Conservation (phyloP, 768 basidiomycete genomes). For the Bullera alba region DNA sequence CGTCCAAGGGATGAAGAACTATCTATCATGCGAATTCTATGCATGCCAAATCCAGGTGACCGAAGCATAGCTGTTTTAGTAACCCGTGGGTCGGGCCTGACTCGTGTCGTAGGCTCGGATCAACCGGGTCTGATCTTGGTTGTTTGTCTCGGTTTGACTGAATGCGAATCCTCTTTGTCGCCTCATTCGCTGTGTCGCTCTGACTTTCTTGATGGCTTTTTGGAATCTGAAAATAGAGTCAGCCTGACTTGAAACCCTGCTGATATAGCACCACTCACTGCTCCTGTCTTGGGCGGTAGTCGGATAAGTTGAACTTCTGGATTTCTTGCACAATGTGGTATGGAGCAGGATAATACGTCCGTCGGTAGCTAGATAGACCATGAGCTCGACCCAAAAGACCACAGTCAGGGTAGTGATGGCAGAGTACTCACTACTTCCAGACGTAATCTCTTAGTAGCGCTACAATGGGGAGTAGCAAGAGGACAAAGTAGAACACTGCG, state of each 20-base stretch:
- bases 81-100: slow-evolving; percentile 41
- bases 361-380: slow-evolving; percentile 59
- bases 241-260: background rate
- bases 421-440: slow-evolving; percentile 84
- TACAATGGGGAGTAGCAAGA: slow-evolving; percentile 73
- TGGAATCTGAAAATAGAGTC: slow-evolving; percentile 61
- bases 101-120: slow-evolving; percentile 50
- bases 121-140: slow-evolving; percentile 68
- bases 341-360: slow-evolving; percentile 82
- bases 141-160: slow-evolving; percentile 84
- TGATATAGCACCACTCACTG: slow-evolving; percentile 53
- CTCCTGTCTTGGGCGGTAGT: slow-evolving; percentile 93
- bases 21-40: too few relatives aligned
- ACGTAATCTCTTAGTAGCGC: slow-evolving; percentile 81
- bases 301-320: slow-evolving; percentile 97
- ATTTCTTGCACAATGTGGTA: slow-evolving; percentile 98
- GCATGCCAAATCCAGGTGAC: too few relatives aligned
- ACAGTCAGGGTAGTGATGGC: background rate
- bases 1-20: too few relatives aligned
- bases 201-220: slow-evolving; percentile 98
- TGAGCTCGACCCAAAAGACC: background rate
- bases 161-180: slow-evolving; percentile 96
- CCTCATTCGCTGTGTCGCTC: slow-evolving; percentile 96
- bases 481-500: slow-evolving; percentile 78
- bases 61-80: slow-evolving; percentile 32